Evolutionary conservation across 2,329 filamentous ascomycete genomes (phyloP), one percentile per base, ranked within the genome.

Genomic region (Colletotrichum musicola): DNA sequence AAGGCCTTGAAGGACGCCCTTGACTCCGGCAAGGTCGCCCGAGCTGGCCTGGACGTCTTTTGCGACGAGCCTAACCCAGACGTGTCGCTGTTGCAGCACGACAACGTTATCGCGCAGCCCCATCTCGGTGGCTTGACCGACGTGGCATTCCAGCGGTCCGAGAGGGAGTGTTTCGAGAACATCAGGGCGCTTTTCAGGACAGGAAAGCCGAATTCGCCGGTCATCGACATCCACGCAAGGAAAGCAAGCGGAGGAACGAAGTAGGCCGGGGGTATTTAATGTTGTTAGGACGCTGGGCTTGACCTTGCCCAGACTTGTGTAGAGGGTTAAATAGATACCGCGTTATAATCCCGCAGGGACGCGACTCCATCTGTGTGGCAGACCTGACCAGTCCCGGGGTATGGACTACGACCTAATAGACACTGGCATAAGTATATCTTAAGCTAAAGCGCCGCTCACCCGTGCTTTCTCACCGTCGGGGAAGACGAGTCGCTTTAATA

Each of bases 41-140:
- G 82, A 4, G 84, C 83, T 1, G 86, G 85, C 0, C 66, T 88
- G 44, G 85, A 87, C 69, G 84, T 85, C 1, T 83, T 85, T 46
- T 66, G 65, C 56, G 76, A 82, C 18, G 85, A 86, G 69, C 84
- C 84, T 0, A 74, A 75, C 6, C 75, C 82, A 14, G 76, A 82
- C 38, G 76, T 77, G 0, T 83, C 80, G 53, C 84, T 85, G 44
- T 60, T 71, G 22, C 75, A 72, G 6, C 81, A 79, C 57, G 80
- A 84, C 25, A 80, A 79, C 63, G 79, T 83, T 2, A 73, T 82
- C 4, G 60, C 83, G 1, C 81, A 84, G 71, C 83, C 83, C 9
- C 83, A 85, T 70, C 70, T 84, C 50, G 84, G 80, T 0, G 82
- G 81, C 0, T 62, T 82, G 69, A 85, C 82, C 0, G 80, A 84